Evolutionary conservation across 208 protist genomes (phyloP).

Genomic region (Trypanosomatidae sp.): DNA sequence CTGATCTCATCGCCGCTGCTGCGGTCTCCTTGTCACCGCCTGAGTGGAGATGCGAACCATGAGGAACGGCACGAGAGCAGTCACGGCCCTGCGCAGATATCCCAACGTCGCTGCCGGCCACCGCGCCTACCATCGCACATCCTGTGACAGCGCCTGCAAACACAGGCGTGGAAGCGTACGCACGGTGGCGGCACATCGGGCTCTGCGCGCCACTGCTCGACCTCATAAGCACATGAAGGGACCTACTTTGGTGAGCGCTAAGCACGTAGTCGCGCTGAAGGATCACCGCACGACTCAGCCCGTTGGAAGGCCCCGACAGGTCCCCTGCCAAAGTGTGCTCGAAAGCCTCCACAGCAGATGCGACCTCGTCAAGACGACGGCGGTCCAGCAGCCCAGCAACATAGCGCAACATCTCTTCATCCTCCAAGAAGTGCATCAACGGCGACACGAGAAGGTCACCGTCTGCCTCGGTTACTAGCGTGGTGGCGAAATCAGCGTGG

Average conservation of each 20-base stretch:
- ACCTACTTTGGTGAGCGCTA: slow-evolving; percentile 3
- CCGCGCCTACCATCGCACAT: neutral
- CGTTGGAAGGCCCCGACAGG: neutral
- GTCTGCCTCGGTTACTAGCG: slow-evolving; percentile 28
- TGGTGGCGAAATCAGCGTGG: slow-evolving; percentile 1
- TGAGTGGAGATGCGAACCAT: neutral
- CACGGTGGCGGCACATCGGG: neutral
- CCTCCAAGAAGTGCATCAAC: slow-evolving; percentile 25
- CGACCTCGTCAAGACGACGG: slow-evolving; percentile 10
- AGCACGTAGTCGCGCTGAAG: slow-evolving; percentile 7
- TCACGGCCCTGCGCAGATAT: neutral
- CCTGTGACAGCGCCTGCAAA: neutral
- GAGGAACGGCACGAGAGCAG: neutral
- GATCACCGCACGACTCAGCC: neutral
- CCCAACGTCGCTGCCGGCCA: neutral
- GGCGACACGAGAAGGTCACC: slow-evolving; percentile 24
- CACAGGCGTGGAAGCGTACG: neutral
- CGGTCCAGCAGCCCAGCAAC: slow-evolving; percentile 9
- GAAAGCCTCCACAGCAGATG: slow-evolving; percentile 5
- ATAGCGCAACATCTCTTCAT: slow-evolving; percentile 17
- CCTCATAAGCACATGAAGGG: neutral
- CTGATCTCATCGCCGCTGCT: neutral
- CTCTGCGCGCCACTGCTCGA: neutral
- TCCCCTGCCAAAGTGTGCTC: neutral
- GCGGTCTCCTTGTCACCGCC: neutral